phyloP scores from a whole-genome alignment of 768 basidiomycete species.

The Boletus reticulatus region DNA sequence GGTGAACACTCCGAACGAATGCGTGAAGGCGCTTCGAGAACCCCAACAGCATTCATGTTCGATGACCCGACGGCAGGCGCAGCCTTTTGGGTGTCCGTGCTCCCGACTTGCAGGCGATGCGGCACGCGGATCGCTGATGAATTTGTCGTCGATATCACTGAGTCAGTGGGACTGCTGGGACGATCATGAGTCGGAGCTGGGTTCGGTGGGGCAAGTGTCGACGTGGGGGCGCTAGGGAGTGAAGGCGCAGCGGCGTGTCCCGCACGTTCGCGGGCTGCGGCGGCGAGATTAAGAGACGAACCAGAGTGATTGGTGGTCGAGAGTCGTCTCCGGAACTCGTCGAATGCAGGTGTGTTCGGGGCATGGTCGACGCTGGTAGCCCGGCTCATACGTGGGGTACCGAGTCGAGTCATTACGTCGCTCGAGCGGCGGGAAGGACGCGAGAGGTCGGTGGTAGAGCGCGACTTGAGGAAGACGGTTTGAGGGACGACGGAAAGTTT shows the following conservation, averaged over 20 bases:
- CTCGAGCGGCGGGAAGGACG: slow-evolving; percentile 43
- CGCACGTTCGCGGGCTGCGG: slow-evolving; percentile 45
- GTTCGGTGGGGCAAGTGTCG: slow-evolving; percentile 25
- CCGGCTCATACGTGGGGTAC: slow-evolving; percentile 50
- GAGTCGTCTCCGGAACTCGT: slow-evolving; percentile 75
- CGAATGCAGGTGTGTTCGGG: slow-evolving; percentile 58
- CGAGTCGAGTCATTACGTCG: slow-evolving; percentile 43
- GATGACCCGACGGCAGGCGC: slow-evolving; percentile 89
- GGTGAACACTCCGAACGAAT: slow-evolving; percentile 64
- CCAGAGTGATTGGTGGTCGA: slow-evolving; percentile 71
- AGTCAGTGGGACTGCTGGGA: slow-evolving; percentile 80
- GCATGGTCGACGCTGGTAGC: slow-evolving; percentile 47
- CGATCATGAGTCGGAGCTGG: slow-evolving; percentile 40
- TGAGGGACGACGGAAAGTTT: slow-evolving; percentile 89
- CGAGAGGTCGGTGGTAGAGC: slow-evolving; percentile 36
- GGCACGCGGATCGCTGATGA: slow-evolving; percentile 56
- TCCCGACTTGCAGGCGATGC: slow-evolving; percentile 67
- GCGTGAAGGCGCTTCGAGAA: slow-evolving; percentile 74
- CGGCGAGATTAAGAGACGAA: slow-evolving; percentile 53
- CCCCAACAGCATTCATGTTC: slow-evolving; percentile 76
- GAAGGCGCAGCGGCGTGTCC: slow-evolving; percentile 19
- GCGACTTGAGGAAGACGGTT: slow-evolving; percentile 78
- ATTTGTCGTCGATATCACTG: slow-evolving; percentile 69
- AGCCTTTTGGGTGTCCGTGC: slow-evolving; percentile 78
- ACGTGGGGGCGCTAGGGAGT: slow-evolving; percentile 5